Conservation (phyloP, 2,329 filamentous ascomycete genomes). For the Venturia pyrina region DNA sequence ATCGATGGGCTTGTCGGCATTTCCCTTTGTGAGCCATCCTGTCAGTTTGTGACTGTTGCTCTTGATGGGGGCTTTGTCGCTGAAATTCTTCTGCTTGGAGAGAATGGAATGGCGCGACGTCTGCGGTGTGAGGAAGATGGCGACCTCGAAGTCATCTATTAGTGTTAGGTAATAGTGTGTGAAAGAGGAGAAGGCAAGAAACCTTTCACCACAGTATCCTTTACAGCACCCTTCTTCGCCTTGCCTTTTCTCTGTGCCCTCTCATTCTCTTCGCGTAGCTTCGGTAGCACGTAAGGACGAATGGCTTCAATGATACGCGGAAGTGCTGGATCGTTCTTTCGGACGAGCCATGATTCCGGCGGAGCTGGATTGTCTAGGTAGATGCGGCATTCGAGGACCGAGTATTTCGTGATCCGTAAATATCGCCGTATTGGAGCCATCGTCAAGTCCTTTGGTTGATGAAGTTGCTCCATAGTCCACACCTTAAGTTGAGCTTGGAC, state of each 20-base stretch:
- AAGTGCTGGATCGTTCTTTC: slow-evolving; percentile 64
- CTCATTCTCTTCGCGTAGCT: slow-evolving; percentile 71
- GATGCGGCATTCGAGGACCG: slow-evolving; percentile 91
- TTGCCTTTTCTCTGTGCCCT: slow-evolving; percentile 48
- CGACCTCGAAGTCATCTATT: slow-evolving; percentile 87
- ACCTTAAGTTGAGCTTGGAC: background rate
- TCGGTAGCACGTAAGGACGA: slow-evolving; percentile 77
- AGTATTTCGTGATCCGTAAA: slow-evolving; percentile 82
- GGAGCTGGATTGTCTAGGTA: slow-evolving; percentile 88
- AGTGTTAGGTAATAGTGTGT: background rate
- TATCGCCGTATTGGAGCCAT: slow-evolving; percentile 90
- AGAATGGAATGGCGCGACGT: slow-evolving; percentile 77
- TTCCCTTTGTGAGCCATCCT: slow-evolving; percentile 32
- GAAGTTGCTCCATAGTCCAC: background rate
- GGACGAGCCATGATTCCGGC: slow-evolving; percentile 73
- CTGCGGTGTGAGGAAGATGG: slow-evolving; percentile 84
- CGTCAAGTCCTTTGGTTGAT: background rate
- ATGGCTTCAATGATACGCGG: slow-evolving; percentile 76
- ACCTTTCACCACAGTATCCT: slow-evolving; percentile 81
- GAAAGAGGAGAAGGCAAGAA: slow-evolving; percentile 7
- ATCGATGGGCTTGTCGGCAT: slow-evolving; percentile 32
- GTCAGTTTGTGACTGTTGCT: slow-evolving; percentile 39
- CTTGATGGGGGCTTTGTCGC: slow-evolving; percentile 31
- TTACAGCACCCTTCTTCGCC: slow-evolving; percentile 67
- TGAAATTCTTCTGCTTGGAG: slow-evolving; percentile 68